Percentiles rank a stretch among this genome's conserved stretches.
These are phyloP conservation scores for Atkinsonella texensis DNA, from an alignment of 2,329 filamentous ascomycete genomes.

Conservation along the genomic window DNA sequence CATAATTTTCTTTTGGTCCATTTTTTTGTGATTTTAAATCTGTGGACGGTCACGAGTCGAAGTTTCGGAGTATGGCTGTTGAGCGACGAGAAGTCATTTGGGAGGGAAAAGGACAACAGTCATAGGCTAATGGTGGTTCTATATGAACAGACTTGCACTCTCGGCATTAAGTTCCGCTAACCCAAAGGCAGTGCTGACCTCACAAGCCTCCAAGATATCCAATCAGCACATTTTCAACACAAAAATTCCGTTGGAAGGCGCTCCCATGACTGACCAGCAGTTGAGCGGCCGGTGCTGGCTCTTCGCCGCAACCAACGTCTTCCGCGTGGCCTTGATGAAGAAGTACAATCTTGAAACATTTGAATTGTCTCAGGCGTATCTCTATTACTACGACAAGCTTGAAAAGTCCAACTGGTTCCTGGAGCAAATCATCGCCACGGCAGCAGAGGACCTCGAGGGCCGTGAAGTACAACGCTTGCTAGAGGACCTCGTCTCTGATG, in stretches of 20 bases:
- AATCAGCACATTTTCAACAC: conserved; percentile 77
- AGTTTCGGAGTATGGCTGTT: too few relatives aligned
- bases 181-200: conserved; percentile 53
- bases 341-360: conserved; percentile 66
- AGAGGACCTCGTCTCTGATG: conserved; percentile 58
- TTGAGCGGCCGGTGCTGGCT: conserved; percentile 81
- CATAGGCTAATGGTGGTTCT: neutral
- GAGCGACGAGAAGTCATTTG: too few relatives aligned
- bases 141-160: conserved; percentile 51
- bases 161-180: conserved; percentile 58
- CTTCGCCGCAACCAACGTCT: conserved; percentile 84
- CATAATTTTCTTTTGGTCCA: neutral
- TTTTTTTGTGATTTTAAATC: neutral
- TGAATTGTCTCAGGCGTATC: conserved; percentile 76
- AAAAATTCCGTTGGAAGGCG: conserved; percentile 69
- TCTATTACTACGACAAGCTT: conserved; percentile 91
- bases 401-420: conserved; percentile 88
- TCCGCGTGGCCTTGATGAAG: conserved; percentile 79
- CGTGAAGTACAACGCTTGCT: conserved; percentile 62
- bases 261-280: conserved; percentile 74
- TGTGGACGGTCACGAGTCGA: too few relatives aligned
- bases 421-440: conserved; percentile 69
- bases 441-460: conserved; percentile 56
- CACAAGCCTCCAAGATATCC: conserved; percentile 46
- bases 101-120: neutral